A percentile compares a stretch with the other conserved stretches of the same genome.
Conservation (phyloP, 78 protist genomes). For the Goniomonas avonlea region DNA sequence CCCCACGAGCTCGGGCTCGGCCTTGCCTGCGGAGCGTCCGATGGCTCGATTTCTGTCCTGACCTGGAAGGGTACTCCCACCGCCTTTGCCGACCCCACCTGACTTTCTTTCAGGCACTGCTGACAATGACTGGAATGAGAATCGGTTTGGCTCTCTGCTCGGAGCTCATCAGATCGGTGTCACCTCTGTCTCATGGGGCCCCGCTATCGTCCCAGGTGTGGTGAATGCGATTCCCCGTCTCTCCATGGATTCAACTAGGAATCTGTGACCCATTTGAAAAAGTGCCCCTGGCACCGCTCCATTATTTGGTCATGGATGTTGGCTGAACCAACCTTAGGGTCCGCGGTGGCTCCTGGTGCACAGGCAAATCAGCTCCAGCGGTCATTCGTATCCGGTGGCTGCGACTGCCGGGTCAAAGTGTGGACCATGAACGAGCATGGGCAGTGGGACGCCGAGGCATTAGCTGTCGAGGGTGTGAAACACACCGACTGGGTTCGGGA, state of each 20-base stretch:
- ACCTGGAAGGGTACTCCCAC: conserved; percentile 9
- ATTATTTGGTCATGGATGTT: too few species aligned
- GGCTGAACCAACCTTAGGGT: too few species aligned
- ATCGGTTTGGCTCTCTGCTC: background rate
- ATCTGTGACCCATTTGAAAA: too few species aligned
- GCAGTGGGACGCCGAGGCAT: background rate
- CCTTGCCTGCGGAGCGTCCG: conserved; percentile 79
- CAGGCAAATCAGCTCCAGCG: conserved; percentile 33
- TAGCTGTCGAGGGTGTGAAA: background rate
- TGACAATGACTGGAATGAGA: conserved; percentile 33
- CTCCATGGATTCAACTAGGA: too few species aligned
- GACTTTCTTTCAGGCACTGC: background rate
- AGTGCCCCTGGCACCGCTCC: too few species aligned
- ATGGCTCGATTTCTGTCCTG: conserved; percentile 63
- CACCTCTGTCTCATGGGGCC: conserved; percentile 76
- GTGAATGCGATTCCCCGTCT: conserved; percentile 16
- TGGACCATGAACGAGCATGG: conserved; percentile 42
- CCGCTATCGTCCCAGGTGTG: background rate
- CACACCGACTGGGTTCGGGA: conserved; percentile 95
- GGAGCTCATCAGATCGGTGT: conserved; percentile 62
- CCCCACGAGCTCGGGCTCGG: conserved; percentile 76
- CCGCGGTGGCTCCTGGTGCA: too few species aligned
- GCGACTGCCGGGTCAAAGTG: conserved; percentile 78
- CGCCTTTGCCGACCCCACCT: background rate
- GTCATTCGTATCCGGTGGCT: conserved; percentile 80